Conservation (phyloP, 805 yeast species). For the Vanderwaltozyma tropicalis region DNA sequence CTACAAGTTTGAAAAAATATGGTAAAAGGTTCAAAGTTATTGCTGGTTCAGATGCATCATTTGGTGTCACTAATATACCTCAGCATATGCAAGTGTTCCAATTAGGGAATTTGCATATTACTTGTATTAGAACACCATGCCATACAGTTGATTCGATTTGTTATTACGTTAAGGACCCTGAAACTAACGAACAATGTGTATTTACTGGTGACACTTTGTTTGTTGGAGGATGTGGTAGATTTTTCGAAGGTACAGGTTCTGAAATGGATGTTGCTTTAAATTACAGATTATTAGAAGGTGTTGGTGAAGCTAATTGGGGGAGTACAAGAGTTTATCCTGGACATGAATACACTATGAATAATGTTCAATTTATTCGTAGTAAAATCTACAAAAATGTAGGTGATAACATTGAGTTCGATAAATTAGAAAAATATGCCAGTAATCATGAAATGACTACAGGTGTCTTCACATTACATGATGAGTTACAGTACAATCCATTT, state of each 20-base stretch:
- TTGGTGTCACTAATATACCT: conserved; percentile 63
- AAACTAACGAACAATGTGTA: conserved; percentile 57
- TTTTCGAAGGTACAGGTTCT: conserved; percentile 79
- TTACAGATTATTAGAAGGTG: conserved; percentile 53
- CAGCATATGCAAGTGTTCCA: conserved; percentile 49
- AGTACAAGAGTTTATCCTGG: conserved; percentile 76
- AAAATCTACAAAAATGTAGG: conserved; percentile 38
- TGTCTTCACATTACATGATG: conserved; percentile 71
- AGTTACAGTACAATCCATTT: conserved; percentile 76
- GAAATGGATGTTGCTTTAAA: conserved; percentile 72
- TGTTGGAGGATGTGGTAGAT: conserved; percentile 90
- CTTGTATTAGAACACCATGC: conserved; percentile 90
- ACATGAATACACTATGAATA: conserved; percentile 84
- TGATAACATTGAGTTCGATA: conserved; percentile 37
- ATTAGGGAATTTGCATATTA: conserved; percentile 43
- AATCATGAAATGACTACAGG: conserved; percentile 75
- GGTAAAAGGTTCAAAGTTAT: conserved; percentile 47
- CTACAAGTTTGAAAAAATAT: conserved; percentile 20
- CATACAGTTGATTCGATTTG: conserved; percentile 96
- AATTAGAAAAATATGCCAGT: conserved; percentile 41
- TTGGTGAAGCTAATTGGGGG: conserved; percentile 25
- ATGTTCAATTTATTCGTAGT: conserved; percentile 65
- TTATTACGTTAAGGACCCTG: conserved; percentile 56
- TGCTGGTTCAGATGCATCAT: conserved; percentile 50
- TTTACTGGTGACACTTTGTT: conserved; percentile 95